Base-by-base conservation (phyloP, 164 flowering plant genomes). In the Piper betle region DNA sequence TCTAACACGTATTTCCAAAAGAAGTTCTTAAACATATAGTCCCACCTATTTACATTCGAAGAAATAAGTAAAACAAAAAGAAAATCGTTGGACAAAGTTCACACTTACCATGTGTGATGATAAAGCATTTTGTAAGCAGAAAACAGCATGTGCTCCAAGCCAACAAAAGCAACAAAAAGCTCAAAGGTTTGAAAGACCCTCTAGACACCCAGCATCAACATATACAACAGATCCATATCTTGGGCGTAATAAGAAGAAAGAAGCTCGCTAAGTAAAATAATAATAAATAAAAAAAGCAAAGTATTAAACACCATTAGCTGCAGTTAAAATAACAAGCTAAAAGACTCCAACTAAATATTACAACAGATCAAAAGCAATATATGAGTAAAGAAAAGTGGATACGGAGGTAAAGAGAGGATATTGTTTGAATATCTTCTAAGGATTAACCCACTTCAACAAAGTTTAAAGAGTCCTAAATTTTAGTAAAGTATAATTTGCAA, bases 141-240 rank as follows among this genome's bases (percentile, higher is more conserved):
- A 88, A 66, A 93, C 76, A 63, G 88, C 78, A 15, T 75, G 78
- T 3, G 67, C 97, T 60, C 99, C 97, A 68, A 81, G 84, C 84
- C 69, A 93, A 59, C 33, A 93, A 60, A 60, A 83, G 16, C 42
- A 96, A 81, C 62, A 83, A 85, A 43, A 87, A 91, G 59, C n/a
- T 96, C 99, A 57, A 80, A 66, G 71, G 78, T 75, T 59, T 93
- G 89, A 76, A 88, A 93, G 68, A 96, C n/a, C 87, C 73, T 93
- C 97, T 3, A 81, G 73, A 69, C 86, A 86, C 57, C 99, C 99
- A 73, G 88, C 88, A 84, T 93, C 99, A 17, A 93, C 72, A 77
- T 93, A 93, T 54, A 90, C 64, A 69, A 78, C 57, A 37, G 95
- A 80, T 71, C 75, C 93, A 65, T 59, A 85, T 74, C 99, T 93